phyloP scores from a whole-genome alignment of 257 asterid species.

The Solanum sitiens region DNA sequence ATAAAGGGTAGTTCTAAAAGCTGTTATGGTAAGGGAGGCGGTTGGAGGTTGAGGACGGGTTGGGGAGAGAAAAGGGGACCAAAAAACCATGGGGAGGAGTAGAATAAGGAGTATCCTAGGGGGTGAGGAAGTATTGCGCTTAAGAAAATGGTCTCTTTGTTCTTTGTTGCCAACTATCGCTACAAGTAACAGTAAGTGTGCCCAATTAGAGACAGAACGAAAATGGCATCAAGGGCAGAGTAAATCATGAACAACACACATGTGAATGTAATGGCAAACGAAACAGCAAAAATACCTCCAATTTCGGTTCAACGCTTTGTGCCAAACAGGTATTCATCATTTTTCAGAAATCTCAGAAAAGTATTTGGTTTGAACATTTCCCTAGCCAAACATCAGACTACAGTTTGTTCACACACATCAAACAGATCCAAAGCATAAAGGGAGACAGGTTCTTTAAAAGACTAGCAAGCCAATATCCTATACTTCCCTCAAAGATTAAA shows the following conservation, averaged over 20 bases:
- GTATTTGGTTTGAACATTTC: not conserved
- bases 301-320: not conserved
- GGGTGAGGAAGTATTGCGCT: not conserved
- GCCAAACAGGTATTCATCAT: not conserved
- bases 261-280: not conserved
- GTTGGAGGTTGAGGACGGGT: not conserved
- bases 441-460: not conserved
- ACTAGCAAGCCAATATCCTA: not conserved
- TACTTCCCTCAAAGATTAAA: not conserved
- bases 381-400: not conserved
- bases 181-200: not conserved
- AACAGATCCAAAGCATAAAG: not conserved
- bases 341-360: not conserved
- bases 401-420: not conserved
- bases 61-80: not conserved
- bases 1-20: not conserved
- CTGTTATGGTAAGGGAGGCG: not conserved
- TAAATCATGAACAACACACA: not conserved
- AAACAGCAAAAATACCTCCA: not conserved
- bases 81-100: not conserved
- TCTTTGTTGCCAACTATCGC: not conserved
- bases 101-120: not conserved
- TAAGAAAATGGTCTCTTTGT: not conserved
- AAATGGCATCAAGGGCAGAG: not conserved
- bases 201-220: not conserved